Base-by-base conservation (phyloP, 768 basidiomycete species). In the Ramaria sp. region DNA sequence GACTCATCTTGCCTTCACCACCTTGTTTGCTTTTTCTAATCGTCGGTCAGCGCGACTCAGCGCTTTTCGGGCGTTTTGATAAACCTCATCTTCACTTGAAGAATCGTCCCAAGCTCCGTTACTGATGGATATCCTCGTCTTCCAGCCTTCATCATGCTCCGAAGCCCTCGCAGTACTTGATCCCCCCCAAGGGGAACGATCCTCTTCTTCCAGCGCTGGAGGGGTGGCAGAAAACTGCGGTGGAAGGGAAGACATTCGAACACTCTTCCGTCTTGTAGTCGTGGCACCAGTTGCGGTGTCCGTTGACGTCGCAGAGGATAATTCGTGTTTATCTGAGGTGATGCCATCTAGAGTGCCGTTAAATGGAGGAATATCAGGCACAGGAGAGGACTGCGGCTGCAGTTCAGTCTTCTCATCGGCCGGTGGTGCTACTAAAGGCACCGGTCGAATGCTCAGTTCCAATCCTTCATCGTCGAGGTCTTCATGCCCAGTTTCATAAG, bases 191-290 rank as follows among this genome's bases (percentile, higher is more conserved):
- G 7, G 32, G 18, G 37, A 28, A 13, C 39, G 48, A 15, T 57
- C 64, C 5, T 66, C 68, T 25, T 66, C 65, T 24, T 78, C 77
- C 44, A 76, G 64, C 36, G 80, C 81, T 37, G 83, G 84, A 7
- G 87, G 85, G 1, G 86, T 76, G 0, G 80, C 69, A 5, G 84
- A 84, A 64, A 84, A 88, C 32, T 84, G 86, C 9, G 88, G 88
- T 42, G 81, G 75, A 36, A 89, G 65, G 27, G 84, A 45, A 24
- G 53, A 86, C 50, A 91, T 82, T 6, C 88, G 72, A 32, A 91
- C 88, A 61, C 85, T 88, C 68, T 90, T 90, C 34, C 75, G 63
- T 10, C 78, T 66, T 1, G 60, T 49, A 12, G 69, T 60, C 7
- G 32, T 34, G 18, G 55, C 42, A 45, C 53, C 42, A 25, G 20